Base-by-base conservation (phyloP, 805 yeast species). In the Brettanomyces custersianus region DNA sequence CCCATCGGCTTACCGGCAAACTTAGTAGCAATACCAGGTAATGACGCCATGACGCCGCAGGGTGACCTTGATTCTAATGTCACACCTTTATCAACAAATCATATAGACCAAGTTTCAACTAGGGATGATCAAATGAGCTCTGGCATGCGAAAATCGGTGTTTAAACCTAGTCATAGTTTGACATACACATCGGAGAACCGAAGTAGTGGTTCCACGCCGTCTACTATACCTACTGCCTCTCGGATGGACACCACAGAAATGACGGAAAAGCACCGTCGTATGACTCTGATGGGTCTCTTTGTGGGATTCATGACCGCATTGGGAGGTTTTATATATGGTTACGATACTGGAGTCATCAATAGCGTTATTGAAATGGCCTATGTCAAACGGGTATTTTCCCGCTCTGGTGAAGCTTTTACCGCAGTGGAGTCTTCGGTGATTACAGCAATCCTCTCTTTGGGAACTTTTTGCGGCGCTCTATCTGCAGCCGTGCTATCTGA, bases 291-390 rank as follows among this genome's bases (percentile, higher is more conserved):
- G 68, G 85, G 94, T 4, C 55, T 82, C 23, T 60, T 71, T 7
- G 88, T 86, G 4, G 95, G 94, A 40, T 52, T 74, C 17, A 77
- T 85, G 40, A 90, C 92, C 9, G 94, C 95, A 11, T 71, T 83
- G n/a, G 95, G 95, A 20, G 96, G 95, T 0, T 82, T 86, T 52
- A 62, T 86, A 29, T 86, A 80, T 53, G 95, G 95, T 2, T 87
- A 83, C 52, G 95, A 86, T 55, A 86, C 96, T 0, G 95, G 95
- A 1, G 61, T 84, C 32, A 80, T 85, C 35, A 85, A 85, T 52
- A 85, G 84, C 42, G 62, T 86, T 5, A 52, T 80, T 36, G 92
- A 84, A 43, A 84, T 87, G 94, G 47, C 59, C 10, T 82, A 72
- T 51, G 86, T 86, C 29, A 64, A 66, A 28, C 41, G 57, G 2